phyloP scores from a whole-genome alignment of 75 land plant species.

The Selaginella tamariscina region DNA sequence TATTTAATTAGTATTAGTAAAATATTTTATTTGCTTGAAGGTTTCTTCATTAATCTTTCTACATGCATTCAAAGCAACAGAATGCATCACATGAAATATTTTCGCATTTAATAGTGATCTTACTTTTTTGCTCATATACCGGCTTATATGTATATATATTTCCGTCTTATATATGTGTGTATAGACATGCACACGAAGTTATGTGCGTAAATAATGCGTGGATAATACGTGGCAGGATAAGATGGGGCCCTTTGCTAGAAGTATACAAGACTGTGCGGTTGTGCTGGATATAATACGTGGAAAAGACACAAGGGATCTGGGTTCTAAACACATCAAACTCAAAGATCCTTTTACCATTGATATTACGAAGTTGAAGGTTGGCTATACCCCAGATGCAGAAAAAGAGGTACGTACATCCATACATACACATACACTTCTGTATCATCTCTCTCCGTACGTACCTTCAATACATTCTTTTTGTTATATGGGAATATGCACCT shows the following conservation, averaged over 20 bases:
- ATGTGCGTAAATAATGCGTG: too few species aligned
- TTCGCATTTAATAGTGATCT: too few species aligned
- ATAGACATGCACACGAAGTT: too few species aligned
- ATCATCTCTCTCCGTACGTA: too few species aligned
- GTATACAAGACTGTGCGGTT: conserved; percentile 55
- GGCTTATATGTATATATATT: conserved; percentile 1
- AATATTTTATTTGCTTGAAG: too few species aligned
- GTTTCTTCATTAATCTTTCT: too few species aligned
- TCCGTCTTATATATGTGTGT: neutral
- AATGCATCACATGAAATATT: too few species aligned
- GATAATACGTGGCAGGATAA: conserved; percentile 83
- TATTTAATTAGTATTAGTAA: too few species aligned
- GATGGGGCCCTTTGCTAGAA: conserved; percentile 67
- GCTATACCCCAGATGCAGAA: conserved; percentile 67
- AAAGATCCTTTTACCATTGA: conserved; percentile 69
- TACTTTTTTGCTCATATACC: neutral
- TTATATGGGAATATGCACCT: too few species aligned
- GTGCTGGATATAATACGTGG: conserved; percentile 61
- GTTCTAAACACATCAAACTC: conserved; percentile 42
- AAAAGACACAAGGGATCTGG: conserved; percentile 60
- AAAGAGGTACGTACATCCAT: conserved; percentile 37
- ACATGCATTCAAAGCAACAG: too few species aligned
- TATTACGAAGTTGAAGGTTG: conserved; percentile 61
- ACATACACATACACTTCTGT: too few species aligned
- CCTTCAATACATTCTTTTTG: too few species aligned